A percentile compares a stretch with the other conserved stretches of the same genome.
Conservation (phyloP, 129 eudicot species). For the Calendula officinalis region DNA sequence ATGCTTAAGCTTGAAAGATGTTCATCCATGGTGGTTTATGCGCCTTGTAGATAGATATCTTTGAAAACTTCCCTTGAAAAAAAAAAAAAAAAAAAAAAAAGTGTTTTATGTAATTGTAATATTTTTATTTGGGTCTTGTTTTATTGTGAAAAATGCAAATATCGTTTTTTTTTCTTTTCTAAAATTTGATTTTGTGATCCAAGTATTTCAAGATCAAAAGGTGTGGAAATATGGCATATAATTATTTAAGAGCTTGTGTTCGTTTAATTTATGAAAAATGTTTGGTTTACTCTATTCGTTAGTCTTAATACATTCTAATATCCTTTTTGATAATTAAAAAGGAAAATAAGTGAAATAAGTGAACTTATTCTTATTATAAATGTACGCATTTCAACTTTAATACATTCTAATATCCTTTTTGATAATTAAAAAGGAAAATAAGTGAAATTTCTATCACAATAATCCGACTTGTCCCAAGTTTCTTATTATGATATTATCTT, state of each 20-base stretch:
- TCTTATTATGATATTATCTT: no score
- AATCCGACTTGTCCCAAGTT: no score
- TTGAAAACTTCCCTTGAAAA: background rate
- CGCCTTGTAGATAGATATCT: constrained; percentile 8
- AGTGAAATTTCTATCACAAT: no score
- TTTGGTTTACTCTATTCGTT: background rate
- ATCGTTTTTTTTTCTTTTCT: background rate
- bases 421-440: no score
- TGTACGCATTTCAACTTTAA: no score
- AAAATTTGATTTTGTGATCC: background rate
- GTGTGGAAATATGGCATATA: background rate
- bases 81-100: no score
- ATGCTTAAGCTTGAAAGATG: constrained; percentile 12
- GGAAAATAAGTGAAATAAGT: no score
- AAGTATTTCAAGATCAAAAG: constrained; percentile 8
- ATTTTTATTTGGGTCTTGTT: background rate
- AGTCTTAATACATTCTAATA: no score
- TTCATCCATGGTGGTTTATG: background rate
- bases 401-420: no score
- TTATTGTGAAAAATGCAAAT: constrained; percentile 1
- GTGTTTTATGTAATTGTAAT: constrained; percentile 3
- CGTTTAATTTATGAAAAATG: background rate
- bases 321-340: no score
- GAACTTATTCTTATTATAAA: no score
- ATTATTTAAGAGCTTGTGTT: background rate